phyloP scores from a whole-genome alignment of 331 rosid genomes.

The Arachis monticola region DNA sequence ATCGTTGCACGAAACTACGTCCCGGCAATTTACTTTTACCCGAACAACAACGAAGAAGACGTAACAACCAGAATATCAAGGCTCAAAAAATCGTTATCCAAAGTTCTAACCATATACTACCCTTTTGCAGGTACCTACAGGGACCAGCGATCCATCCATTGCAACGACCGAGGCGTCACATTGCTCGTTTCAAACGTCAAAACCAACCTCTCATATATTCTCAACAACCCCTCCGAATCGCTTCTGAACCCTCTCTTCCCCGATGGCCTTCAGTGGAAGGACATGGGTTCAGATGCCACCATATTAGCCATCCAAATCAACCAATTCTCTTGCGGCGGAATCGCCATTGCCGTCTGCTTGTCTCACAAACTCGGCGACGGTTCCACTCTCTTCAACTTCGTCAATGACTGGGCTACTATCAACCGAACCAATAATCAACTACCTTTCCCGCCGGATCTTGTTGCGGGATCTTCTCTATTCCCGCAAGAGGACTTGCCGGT shows the following conservation, averaged over 20 bases:
- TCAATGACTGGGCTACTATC: conserved; percentile 50
- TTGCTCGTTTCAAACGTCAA: conserved; percentile 2
- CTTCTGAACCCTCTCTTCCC: conserved; percentile 39
- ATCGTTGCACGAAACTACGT: conserved; percentile 25
- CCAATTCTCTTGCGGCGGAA: conserved; percentile 52
- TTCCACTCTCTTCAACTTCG: conserved; percentile 44
- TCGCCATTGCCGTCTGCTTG: conserved; percentile 42
- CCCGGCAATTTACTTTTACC: conserved; percentile 39
- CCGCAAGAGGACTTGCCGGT: conserved; percentile 6
- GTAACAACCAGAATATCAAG: background rate
- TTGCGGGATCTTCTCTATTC: conserved; percentile 25
- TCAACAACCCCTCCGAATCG: conserved; percentile 29
- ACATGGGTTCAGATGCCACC: background rate
- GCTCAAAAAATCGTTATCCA: conserved; percentile 47
- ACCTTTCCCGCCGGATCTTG: conserved; percentile 20
- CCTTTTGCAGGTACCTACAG: conserved; percentile 52
- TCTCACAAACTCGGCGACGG: conserved; percentile 55
- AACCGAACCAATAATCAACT: background rate
- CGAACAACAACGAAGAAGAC: background rate
- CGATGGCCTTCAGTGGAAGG: conserved; percentile 43
- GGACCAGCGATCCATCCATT: conserved; percentile 45
- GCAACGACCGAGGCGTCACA: conserved; percentile 54
- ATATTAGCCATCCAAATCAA: conserved; percentile 45
- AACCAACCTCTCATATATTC: conserved; percentile 26
- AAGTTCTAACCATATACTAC: conserved; percentile 45